phyloP scores from a whole-genome alignment of 1,284 basidiomycete genomes.

The Malassezia brasiliensis region DNA sequence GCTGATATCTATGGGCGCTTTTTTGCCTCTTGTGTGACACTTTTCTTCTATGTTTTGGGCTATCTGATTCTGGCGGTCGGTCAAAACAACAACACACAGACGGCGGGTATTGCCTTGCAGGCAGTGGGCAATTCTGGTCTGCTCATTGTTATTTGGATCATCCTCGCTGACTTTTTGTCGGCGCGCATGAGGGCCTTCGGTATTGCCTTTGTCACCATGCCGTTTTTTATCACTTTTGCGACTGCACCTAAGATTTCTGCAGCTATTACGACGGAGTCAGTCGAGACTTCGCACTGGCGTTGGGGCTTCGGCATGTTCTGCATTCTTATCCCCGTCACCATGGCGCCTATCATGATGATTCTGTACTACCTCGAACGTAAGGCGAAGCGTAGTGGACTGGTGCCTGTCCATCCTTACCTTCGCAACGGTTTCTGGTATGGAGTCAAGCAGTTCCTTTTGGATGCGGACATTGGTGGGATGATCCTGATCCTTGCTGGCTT shows the following conservation, averaged over 20 bases:
- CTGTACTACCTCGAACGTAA: slow-evolving; percentile 33
- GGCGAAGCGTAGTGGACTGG: slow-evolving; percentile 27
- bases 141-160: slow-evolving; percentile 46
- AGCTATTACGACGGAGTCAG: not conserved
- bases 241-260: slow-evolving; percentile 20
- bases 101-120: slow-evolving; percentile 37
- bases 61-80: slow-evolving; percentile 39
- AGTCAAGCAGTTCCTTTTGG: slow-evolving; percentile 22
- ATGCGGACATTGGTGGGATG: slow-evolving; percentile 39
- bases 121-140: slow-evolving; percentile 42
- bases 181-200: slow-evolving; percentile 37
- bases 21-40: slow-evolving; percentile 29
- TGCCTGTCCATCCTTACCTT: slow-evolving; percentile 34
- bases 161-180: slow-evolving; percentile 42
- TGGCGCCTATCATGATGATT: slow-evolving; percentile 30
- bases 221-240: slow-evolving; percentile 43
- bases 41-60: slow-evolving; percentile 39
- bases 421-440: slow-evolving; percentile 3
- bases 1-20: slow-evolving; percentile 45
- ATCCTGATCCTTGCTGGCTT: slow-evolving; percentile 39
- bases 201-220: slow-evolving; percentile 37
- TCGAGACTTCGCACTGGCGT: slow-evolving; percentile 23
- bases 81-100: slow-evolving; percentile 22
- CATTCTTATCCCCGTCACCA: slow-evolving; percentile 42
- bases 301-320: slow-evolving; percentile 45